phyloP scores from a whole-genome alignment of 805 yeast genomes.

The Metschnikowia peoriensis region DNA sequence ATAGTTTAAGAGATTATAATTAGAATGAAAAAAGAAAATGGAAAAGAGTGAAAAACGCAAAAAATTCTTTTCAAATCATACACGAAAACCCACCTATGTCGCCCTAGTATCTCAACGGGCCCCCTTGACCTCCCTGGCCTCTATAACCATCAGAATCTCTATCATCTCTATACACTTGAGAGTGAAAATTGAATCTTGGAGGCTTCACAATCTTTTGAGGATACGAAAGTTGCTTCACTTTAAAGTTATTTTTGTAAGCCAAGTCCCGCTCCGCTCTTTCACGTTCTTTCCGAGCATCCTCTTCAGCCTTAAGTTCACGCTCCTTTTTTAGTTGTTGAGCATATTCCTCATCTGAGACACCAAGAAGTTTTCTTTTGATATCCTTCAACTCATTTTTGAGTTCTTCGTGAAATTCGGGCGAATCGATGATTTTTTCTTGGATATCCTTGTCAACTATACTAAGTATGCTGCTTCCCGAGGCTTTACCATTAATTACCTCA shows the following conservation, averaged over 20 bases:
- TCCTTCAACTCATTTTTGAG: slow-evolving; percentile 34
- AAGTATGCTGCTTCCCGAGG: slow-evolving; percentile 25
- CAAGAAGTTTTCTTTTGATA: slow-evolving; percentile 29
- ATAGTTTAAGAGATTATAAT: background rate
- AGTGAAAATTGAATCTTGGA: slow-evolving; percentile 30
- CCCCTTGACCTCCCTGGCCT: slow-evolving; percentile 5
- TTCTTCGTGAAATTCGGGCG: slow-evolving; percentile 37
- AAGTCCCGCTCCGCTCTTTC: slow-evolving; percentile 18
- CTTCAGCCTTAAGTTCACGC: slow-evolving; percentile 18
- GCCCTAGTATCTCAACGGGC: slow-evolving; percentile 13
- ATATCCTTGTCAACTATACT: slow-evolving; percentile 44
- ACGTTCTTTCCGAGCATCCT: slow-evolving; percentile 15
- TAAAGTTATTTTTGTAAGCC: slow-evolving; percentile 29
- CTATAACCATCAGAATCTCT: slow-evolving; percentile 4
- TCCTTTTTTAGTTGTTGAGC: slow-evolving; percentile 25
- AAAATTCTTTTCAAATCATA: background rate
- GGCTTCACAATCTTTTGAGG: slow-evolving; percentile 33
- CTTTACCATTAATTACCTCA: slow-evolving; percentile 33
- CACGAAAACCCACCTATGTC: background rate
- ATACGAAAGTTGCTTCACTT: slow-evolving; percentile 22
- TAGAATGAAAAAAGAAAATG: background rate
- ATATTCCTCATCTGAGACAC: slow-evolving; percentile 42
- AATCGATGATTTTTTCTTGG: slow-evolving; percentile 42
- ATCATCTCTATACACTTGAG: slow-evolving; percentile 5
- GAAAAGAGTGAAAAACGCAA: background rate